Percentiles rank a stretch among this genome's conserved stretches.
These are phyloP conservation scores for Phylloporus rhodoxanthus DNA, from an alignment of 768 basidiomycete genomes.

Conservation along the genomic window DNA sequence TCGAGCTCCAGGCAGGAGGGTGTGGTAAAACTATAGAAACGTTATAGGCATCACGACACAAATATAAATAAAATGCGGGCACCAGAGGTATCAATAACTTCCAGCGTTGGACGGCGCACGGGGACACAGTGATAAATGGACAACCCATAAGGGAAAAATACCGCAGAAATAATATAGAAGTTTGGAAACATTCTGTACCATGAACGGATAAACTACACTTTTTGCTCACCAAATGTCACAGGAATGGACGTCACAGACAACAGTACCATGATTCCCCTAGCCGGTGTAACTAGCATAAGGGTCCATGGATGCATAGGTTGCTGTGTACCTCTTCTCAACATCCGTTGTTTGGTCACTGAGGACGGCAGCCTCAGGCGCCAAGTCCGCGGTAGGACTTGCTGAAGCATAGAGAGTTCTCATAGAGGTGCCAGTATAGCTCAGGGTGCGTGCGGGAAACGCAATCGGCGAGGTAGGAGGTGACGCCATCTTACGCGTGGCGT, in stretches of 20 bases:
- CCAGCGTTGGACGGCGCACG: constrained; percentile 2
- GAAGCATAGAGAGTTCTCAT: constrained; percentile 30
- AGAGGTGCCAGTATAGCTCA: constrained; percentile 19
- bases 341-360: constrained; percentile 1
- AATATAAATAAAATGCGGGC: not conserved
- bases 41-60: not conserved
- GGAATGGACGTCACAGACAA: not conserved
- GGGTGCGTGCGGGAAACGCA: constrained; percentile 25
- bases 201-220: constrained; percentile 12
- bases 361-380: constrained; percentile 1
- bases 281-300: constrained; percentile 16
- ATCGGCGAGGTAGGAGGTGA: constrained; percentile 32
- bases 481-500: constrained; percentile 44
- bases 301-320: constrained; percentile 22
- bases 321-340: constrained; percentile 22
- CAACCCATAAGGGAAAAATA: constrained; percentile 4
- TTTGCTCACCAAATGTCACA: constrained; percentile 3
- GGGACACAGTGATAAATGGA: constrained; percentile 1
- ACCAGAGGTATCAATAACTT: constrained; percentile 20
- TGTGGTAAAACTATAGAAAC: not conserved
- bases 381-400: constrained; percentile 10
- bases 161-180: not conserved
- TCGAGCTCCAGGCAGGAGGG: constrained; percentile 19
- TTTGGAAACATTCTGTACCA: not conserved
- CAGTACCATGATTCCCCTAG: constrained; percentile 4